A percentile compares a stretch with the other conserved stretches of the same genome.
phyloP scores from a whole-genome alignment of 2,329 filamentous ascomycete genomes.

The Aspergillus sp. region DNA sequence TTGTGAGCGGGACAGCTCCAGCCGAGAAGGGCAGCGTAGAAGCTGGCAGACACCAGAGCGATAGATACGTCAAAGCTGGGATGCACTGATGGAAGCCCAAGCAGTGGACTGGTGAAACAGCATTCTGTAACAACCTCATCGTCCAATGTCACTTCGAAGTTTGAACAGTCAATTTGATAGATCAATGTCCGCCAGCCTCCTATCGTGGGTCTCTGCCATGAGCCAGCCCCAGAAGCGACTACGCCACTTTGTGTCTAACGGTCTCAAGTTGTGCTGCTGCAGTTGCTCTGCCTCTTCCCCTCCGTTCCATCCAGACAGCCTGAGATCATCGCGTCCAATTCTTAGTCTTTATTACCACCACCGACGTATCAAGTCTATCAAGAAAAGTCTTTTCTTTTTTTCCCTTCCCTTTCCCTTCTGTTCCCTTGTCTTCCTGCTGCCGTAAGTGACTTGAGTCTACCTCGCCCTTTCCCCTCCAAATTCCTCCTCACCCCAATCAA shows the following conservation, averaged over 20 bases:
- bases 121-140: neutral
- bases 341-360: slow-evolving; percentile 2
- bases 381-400: slow-evolving; percentile 8
- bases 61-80: neutral
- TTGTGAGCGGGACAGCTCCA: neutral
- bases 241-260: slow-evolving; percentile 11
- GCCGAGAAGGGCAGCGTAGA: neutral
- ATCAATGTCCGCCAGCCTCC: slow-evolving; percentile 5
- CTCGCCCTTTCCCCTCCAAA: neutral
- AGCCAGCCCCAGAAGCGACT: slow-evolving; percentile 12
- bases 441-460: neutral
- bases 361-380: slow-evolving; percentile 8
- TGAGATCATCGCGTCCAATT: slow-evolving; percentile 11
- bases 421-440: neutral
- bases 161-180: neutral
- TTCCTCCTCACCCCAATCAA: slow-evolving; percentile 2
- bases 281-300: neutral
- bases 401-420: neutral
- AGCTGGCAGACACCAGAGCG: neutral
- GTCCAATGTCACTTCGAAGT: neutral
- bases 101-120: neutral
- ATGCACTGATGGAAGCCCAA: neutral
- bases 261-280: neutral
- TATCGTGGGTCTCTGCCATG: slow-evolving; percentile 15
- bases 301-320: slow-evolving; percentile 7